Evolutionary conservation across 306 rosid genomes (phyloP).

Genomic region (Prunus mume): DNA sequence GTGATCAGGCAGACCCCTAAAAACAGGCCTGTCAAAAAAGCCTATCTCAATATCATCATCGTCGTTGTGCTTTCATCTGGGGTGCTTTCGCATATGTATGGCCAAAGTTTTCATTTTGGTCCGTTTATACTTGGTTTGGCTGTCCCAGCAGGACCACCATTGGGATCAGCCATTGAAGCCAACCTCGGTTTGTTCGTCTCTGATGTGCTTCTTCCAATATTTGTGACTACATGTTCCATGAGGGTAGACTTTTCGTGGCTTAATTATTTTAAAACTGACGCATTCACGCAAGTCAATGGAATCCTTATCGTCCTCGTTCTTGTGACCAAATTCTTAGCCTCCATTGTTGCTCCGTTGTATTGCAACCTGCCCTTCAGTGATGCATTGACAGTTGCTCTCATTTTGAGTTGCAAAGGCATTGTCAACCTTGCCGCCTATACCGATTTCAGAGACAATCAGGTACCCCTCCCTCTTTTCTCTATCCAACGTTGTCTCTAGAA

Average conservation of each 20-base stretch:
- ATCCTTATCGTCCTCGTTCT: not conserved
- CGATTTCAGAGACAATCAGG: constrained; percentile 23
- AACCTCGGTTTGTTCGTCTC: constrained; percentile 37
- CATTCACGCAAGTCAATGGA: not conserved
- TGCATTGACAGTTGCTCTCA: constrained; percentile 43
- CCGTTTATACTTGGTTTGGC: constrained; percentile 57
- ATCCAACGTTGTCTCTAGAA: not conserved
- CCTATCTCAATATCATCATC: constrained; percentile 23
- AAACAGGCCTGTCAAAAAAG: constrained; percentile 42
- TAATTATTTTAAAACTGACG: not conserved
- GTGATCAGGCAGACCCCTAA: constrained; percentile 47
- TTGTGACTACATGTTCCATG: constrained; percentile 37
- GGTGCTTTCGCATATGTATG: not conserved
- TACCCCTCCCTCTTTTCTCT: not conserved
- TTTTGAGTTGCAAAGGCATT: constrained; percentile 57
- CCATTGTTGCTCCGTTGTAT: constrained; percentile 21
- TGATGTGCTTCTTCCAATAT: constrained; percentile 49
- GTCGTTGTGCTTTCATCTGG: constrained; percentile 30
- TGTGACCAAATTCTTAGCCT: constrained; percentile 9
- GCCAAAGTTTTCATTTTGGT: constrained; percentile 38
- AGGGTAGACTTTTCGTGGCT: constrained; percentile 31
- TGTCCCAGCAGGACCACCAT: constrained; percentile 64
- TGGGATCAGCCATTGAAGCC: constrained; percentile 54
- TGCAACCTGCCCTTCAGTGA: constrained; percentile 42
- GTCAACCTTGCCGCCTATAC: constrained; percentile 34